Percentiles rank a stretch among this genome's conserved stretches.
Conservation (phyloP, 345 rosid genomes). For the Camelina laxa region DNA sequence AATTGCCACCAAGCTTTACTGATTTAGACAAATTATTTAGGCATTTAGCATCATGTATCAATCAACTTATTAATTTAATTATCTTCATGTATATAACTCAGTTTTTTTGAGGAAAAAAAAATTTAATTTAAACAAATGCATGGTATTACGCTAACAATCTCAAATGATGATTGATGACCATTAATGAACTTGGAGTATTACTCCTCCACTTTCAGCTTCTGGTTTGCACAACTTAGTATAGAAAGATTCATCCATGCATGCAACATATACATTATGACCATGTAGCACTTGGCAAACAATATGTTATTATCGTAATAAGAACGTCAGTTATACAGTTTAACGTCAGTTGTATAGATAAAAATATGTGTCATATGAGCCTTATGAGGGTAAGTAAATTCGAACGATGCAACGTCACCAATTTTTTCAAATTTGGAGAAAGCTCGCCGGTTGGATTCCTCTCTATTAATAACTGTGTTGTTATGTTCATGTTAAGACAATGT, state of each 20-base stretch:
- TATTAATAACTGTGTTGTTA: conserved; percentile 3
- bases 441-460: neutral
- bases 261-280: neutral
- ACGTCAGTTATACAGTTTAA: neutral
- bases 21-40: too few species aligned
- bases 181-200: neutral
- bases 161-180: neutral
- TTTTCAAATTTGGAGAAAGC: neutral
- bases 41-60: too few species aligned
- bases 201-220: neutral
- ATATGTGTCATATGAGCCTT: neutral
- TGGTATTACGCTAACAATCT: neutral
- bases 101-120: too few species aligned
- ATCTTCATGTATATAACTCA: too few species aligned
- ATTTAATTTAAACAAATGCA: too few species aligned
- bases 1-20: too few species aligned
- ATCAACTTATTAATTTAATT: too few species aligned
- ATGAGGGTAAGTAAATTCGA: neutral
- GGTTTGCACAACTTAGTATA: neutral
- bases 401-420: neutral
- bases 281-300: neutral
- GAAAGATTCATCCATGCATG: neutral
- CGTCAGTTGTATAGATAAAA: neutral
- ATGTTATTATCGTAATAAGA: neutral
- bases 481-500: neutral